Conservation (phyloP, 768 basidiomycete genomes). For the Tylopilus subfusipes region DNA sequence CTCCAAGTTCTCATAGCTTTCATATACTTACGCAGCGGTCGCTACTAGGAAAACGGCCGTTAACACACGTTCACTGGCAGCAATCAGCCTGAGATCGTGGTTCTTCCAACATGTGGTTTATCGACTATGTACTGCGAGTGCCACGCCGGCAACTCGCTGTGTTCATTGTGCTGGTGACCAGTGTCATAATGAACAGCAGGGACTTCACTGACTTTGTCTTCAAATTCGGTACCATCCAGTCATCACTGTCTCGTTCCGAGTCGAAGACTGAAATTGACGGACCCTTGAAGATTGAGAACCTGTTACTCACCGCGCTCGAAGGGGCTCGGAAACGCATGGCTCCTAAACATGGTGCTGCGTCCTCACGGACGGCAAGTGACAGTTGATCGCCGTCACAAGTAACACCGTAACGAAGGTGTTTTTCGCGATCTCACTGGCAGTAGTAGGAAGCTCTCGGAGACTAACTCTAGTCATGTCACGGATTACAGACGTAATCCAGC, state of each 20-base stretch:
- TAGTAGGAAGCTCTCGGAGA: not conserved
- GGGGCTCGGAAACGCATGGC: not conserved
- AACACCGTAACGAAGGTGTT: not conserved
- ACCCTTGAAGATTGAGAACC: not conserved
- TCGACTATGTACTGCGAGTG: not conserved
- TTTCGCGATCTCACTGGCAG: not conserved
- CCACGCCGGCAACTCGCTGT: slow-evolving; percentile 2
- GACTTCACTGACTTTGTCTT: not conserved
- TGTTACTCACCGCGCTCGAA: not conserved
- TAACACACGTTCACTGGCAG: not conserved
- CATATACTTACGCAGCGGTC: not conserved
- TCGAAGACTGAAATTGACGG: not conserved
- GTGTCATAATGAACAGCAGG: not conserved
- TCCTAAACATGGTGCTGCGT: too few species aligned
- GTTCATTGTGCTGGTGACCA: not conserved
- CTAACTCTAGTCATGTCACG: not conserved
- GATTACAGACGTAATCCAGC: slow-evolving; percentile 6
- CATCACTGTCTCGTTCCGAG: not conserved
- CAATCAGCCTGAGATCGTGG: not conserved
- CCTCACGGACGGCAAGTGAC: not conserved
- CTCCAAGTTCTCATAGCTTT: not conserved
- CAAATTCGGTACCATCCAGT: not conserved
- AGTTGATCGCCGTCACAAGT: not conserved
- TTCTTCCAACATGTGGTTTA: not conserved
- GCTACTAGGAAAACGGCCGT: not conserved